Conservation (phyloP, 371 early-diverging fungal genomes). For the Aphelidium insulamus region DNA sequence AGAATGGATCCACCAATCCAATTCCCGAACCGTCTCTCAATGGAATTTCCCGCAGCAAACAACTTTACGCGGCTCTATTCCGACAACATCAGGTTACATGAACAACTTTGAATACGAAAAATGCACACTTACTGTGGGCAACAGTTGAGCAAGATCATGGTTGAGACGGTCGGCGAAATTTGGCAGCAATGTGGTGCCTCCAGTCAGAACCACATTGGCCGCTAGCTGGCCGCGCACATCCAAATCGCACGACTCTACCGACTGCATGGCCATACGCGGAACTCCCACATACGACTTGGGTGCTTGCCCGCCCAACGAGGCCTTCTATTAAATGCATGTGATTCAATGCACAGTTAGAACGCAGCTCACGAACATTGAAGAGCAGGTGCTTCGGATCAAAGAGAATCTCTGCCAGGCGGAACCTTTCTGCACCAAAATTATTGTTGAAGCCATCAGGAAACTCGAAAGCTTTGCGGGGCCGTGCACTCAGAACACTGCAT, state of each 20-base stretch:
- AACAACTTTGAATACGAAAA: background rate
- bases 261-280: conserved; percentile 38
- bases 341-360: too few relatives aligned
- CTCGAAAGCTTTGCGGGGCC: conserved; percentile 64
- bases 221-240: conserved; percentile 66
- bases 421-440: conserved; percentile 57
- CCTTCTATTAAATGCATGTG: too few relatives aligned
- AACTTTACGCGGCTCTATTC: conserved; percentile 51
- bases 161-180: conserved; percentile 71
- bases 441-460: conserved; percentile 85
- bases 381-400: conserved; percentile 47
- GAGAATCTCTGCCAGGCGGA: conserved; percentile 59
- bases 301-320: too few relatives aligned
- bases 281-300: too few relatives aligned
- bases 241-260: conserved; percentile 50
- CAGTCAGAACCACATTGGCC: conserved; percentile 61
- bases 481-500: conserved; percentile 20
- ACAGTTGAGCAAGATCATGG: conserved; percentile 35
- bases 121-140: conserved; percentile 41
- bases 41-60: conserved; percentile 42
- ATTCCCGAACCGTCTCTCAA: conserved; percentile 66
- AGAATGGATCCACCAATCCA: conserved; percentile 96
- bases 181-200: conserved; percentile 66
- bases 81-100: background rate
- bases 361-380: too few relatives aligned